Evolutionary conservation across 176 grass and related monocot genomes (phyloP), one percentile per base, ranked within the genome.

Genomic region (Paspalum notatum): DNA sequence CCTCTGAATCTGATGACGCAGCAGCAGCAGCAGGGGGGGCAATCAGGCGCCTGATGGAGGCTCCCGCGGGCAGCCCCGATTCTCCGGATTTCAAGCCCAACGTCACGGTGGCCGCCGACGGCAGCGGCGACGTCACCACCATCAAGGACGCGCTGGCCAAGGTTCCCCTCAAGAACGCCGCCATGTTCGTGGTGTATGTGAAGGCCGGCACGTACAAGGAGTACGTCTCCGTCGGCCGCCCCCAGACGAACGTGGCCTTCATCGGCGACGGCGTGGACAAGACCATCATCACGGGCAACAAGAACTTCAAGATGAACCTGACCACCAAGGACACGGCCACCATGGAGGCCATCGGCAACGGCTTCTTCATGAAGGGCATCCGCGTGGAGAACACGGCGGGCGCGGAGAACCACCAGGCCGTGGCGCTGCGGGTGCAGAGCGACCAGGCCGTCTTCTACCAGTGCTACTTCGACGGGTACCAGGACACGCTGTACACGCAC

Each of bases 401-500:
- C 0, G 55, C 93, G 7, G 72, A 58, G 15, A 95, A 95, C 81
- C 90, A 92, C 81, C 93, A 95, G 79, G 93, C 90, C 0, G 93
- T 95, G 69, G 90, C 93, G 6, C 67, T 95, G 6, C 87, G 90
- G 1, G 82, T 81, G 49, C 89, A 89, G 82, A 91, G 88, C 26
- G 92, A 94, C 73, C 69, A 74, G 64, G 89, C 93, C 0, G 87
- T 90, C 0, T 95, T 92, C 58, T 95, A 88, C 93, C 77, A 92
- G 67, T 90, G 90, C 78, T 20, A 44, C 15, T 88, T 95, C 51
- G 82, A 92, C n/a, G 93, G 93, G 0, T 95, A 86, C 80, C 93
- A 93, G 17, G 93, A 97, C 85, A 97, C 85, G 62, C 90, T 97
- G 3, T 97, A 97, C 85, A 84, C 90, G 13, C 89, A 93, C 80